Percentiles rank a stretch among this genome's conserved stretches.
phyloP scores from a whole-genome alignment of 2,329 filamentous ascomycete species.

The Hirsutella minnesotensis region DNA sequence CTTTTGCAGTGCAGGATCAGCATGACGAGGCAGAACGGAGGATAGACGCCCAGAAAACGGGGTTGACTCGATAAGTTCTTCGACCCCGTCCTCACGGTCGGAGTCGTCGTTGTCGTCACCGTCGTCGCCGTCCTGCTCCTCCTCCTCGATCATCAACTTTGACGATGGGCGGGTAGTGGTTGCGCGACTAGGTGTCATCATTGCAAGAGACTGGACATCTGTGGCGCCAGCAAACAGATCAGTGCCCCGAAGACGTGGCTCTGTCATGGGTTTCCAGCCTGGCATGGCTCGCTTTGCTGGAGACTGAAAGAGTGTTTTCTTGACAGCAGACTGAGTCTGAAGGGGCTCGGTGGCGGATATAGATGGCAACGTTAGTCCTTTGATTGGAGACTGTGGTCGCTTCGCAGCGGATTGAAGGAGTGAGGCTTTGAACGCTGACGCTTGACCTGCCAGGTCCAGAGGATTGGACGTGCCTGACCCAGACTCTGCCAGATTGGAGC shows the following conservation, averaged over 20 bases:
- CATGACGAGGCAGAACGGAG: conserved; percentile 29
- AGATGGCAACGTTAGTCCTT: conserved; percentile 19
- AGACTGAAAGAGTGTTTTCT: conserved; percentile 37
- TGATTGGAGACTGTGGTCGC: conserved; percentile 32
- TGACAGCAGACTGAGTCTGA: conserved; percentile 27
- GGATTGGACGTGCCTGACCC: conserved; percentile 15
- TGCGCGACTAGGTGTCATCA: conserved; percentile 17
- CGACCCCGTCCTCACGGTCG: conserved; percentile 19
- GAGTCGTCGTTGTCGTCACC: conserved; percentile 12
- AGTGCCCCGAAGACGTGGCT: conserved; percentile 12
- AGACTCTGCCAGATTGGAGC: conserved; percentile 16
- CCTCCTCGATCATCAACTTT: conserved; percentile 24
- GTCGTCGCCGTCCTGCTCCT: conserved; percentile 11
- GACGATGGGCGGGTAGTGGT: conserved; percentile 18
- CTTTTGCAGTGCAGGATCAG: conserved; percentile 24
- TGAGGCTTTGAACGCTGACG: conserved; percentile 24
- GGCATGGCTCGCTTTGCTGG: conserved; percentile 35
- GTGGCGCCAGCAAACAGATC: conserved; percentile 16
- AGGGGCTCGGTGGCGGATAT: conserved; percentile 12
- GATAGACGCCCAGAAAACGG: conserved; percentile 34
- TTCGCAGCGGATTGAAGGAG: conserved; percentile 40
- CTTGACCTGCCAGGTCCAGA: conserved; percentile 7
- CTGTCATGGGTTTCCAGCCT: conserved; percentile 19
- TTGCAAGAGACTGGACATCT: conserved; percentile 22
- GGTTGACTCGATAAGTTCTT: conserved; percentile 21